These are phyloP conservation scores for Aspergillus bridgeri DNA, from an alignment of 495 filamentous ascomycete genomes.

Conservation along the genomic window DNA sequence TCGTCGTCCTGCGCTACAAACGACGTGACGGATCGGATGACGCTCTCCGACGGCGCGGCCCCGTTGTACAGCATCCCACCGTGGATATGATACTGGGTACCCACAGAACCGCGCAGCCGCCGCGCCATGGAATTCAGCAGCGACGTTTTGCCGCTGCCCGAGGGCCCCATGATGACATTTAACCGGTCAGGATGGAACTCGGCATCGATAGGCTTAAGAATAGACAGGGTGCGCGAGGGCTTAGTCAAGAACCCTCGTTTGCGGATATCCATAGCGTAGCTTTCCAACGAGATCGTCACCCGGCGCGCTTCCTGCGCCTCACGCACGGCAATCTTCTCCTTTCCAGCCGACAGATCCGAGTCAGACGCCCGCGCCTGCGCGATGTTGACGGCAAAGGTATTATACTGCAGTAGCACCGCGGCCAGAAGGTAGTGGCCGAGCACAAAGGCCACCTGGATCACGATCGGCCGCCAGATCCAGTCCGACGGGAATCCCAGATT, in stretches of 20 bases:
- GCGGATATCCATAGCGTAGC: conserved; percentile 59
- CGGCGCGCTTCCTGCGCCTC: conserved; percentile 50
- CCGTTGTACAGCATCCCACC: conserved; percentile 67
- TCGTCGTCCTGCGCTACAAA: conserved; percentile 78
- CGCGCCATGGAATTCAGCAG: conserved; percentile 66
- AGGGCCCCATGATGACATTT: conserved; percentile 77
- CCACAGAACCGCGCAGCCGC: conserved; percentile 53
- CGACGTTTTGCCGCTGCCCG: conserved; percentile 70
- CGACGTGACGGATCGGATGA: conserved; percentile 65
- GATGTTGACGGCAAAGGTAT: conserved; percentile 58
- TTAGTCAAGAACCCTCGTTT: conserved; percentile 43
- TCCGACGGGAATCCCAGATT: conserved; percentile 58
- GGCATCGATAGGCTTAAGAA: conserved; percentile 61
- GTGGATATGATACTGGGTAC: conserved; percentile 49
- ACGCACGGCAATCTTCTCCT: conserved; percentile 54
- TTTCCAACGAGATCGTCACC: conserved; percentile 57
- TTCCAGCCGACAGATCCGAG: conserved; percentile 45
- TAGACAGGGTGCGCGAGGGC: conserved; percentile 47
- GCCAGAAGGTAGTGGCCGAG: conserved; percentile 55
- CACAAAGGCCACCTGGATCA: conserved; percentile 54
- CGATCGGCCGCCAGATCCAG: conserved; percentile 62
- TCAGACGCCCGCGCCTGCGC: conserved; percentile 53
- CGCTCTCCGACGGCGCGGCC: conserved; percentile 57
- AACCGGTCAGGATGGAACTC: conserved; percentile 60
- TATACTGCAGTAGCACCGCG: conserved; percentile 53